Evolutionary conservation across 1,284 basidiomycete genomes (phyloP).

Genomic region (Exobasidium rhododendri): DNA sequence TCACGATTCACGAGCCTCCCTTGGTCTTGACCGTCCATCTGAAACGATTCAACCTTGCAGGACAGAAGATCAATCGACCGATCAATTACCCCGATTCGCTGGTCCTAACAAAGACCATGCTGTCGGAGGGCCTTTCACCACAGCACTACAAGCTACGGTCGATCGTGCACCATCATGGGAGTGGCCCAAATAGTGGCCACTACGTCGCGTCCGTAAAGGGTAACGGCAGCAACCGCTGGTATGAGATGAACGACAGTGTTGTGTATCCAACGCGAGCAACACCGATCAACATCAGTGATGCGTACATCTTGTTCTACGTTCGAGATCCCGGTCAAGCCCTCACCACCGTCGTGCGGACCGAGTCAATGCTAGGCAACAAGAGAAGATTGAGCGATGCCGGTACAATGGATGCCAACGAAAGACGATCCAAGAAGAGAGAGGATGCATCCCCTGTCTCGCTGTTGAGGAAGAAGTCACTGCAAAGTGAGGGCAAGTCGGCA

Average conservation of each 20-base stretch:
- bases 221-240: constrained; percentile 70
- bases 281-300: constrained; percentile 67
- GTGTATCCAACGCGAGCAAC: constrained; percentile 57
- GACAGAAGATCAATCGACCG: constrained; percentile 62
- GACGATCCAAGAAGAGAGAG: neutral
- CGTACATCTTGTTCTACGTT: constrained; percentile 91
- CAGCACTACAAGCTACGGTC: constrained; percentile 85
- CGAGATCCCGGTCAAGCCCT: constrained; percentile 58
- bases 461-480: neutral
- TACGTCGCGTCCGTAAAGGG: constrained; percentile 85
- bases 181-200: constrained; percentile 90
- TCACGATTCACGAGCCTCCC: constrained; percentile 83
- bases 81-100: constrained; percentile 77
- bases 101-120: constrained; percentile 71
- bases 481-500: neutral
- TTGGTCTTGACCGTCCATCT: constrained; percentile 91
- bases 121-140: constrained; percentile 13
- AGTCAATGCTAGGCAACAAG: neutral
- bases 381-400: neutral
- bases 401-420: neutral
- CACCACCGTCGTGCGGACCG: neutral
- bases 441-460: neutral
- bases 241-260: constrained; percentile 88
- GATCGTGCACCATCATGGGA: constrained; percentile 87
- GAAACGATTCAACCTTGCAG: constrained; percentile 88